phyloP scores from a whole-genome alignment of 2,329 filamentous ascomycete species.

The Diaporthe ampelina region DNA sequence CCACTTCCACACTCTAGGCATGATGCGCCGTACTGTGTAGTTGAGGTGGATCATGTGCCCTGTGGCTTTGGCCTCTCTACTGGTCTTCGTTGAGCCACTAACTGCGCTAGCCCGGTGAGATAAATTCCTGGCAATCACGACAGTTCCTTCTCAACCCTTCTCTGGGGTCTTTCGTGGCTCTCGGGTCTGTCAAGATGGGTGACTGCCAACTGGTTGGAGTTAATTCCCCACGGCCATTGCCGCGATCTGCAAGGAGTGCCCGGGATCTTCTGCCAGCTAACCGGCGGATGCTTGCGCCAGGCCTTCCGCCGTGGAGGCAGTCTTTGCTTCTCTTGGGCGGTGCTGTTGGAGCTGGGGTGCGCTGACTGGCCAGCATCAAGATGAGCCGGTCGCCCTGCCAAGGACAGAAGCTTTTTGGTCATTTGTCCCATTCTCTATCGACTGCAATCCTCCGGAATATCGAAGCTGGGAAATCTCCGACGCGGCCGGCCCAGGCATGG shows the following conservation, averaged over 20 bases:
- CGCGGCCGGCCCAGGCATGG: conserved; percentile 27
- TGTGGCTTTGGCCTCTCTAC: background rate
- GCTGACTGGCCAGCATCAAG: conserved; percentile 13
- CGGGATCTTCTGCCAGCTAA: conserved; percentile 17
- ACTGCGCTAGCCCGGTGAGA: background rate
- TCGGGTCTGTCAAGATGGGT: background rate
- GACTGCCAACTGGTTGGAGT: conserved; percentile 17
- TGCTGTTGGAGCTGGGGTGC: background rate
- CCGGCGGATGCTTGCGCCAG: conserved; percentile 23
- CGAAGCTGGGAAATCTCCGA: conserved; percentile 37
- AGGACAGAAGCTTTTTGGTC: conserved; percentile 1
- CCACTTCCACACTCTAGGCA: background rate
- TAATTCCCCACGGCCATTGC: conserved; percentile 16
- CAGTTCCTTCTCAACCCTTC: too few species aligned
- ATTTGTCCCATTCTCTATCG: conserved; percentile 24
- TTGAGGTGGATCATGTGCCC: background rate
- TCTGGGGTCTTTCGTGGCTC: background rate
- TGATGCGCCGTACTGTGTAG: background rate
- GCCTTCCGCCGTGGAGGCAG: background rate
- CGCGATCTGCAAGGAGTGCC: conserved; percentile 26
- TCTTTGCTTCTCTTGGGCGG: background rate
- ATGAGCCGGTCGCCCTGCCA: conserved; percentile 10
- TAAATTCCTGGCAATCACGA: background rate
- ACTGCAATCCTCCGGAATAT: conserved; percentile 32
- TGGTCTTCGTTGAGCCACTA: background rate